Conservation (phyloP, 495 filamentous ascomycete species). For the Neurospora sp. region DNA sequence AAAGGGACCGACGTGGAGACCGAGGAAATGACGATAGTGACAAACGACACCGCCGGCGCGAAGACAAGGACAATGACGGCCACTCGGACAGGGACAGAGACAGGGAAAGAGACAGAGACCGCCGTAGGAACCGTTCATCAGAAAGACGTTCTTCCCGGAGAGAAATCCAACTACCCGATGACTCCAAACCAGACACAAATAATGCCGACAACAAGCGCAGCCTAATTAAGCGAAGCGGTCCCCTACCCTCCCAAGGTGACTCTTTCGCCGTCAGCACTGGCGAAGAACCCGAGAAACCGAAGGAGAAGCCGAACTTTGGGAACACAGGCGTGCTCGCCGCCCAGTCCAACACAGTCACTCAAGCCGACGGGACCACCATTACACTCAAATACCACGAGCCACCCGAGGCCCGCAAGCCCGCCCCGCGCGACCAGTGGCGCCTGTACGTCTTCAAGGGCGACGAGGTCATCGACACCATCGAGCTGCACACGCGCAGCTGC, state of each 20-base stretch:
- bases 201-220: slow-evolving; percentile 11
- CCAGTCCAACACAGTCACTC: slow-evolving; percentile 71
- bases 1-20: slow-evolving; percentile 1
- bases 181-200: slow-evolving; percentile 7
- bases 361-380: slow-evolving; percentile 55
- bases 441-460: slow-evolving; percentile 87
- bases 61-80: not conserved
- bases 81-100: slow-evolving; percentile 3
- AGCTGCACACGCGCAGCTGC: slow-evolving; percentile 64
- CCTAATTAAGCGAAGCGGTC: slow-evolving; percentile 37
- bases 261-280: slow-evolving; percentile 51
- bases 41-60: not conserved
- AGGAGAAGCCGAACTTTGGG: slow-evolving; percentile 81
- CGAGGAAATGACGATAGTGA: slow-evolving; percentile 5
- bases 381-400: slow-evolving; percentile 96
- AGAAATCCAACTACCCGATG: slow-evolving; percentile 3
- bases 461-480: slow-evolving; percentile 69
- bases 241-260: slow-evolving; percentile 60
- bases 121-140: slow-evolving; percentile 1
- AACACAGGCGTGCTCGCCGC: slow-evolving; percentile 75
- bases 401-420: slow-evolving; percentile 79
- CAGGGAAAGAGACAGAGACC: slow-evolving; percentile 2
- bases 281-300: slow-evolving; percentile 48
- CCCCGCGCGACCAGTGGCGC: slow-evolving; percentile 69
- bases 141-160: not conserved